Conservation (phyloP, 1,139 yeast species). For the Yamadazyma friedrichii region DNA sequence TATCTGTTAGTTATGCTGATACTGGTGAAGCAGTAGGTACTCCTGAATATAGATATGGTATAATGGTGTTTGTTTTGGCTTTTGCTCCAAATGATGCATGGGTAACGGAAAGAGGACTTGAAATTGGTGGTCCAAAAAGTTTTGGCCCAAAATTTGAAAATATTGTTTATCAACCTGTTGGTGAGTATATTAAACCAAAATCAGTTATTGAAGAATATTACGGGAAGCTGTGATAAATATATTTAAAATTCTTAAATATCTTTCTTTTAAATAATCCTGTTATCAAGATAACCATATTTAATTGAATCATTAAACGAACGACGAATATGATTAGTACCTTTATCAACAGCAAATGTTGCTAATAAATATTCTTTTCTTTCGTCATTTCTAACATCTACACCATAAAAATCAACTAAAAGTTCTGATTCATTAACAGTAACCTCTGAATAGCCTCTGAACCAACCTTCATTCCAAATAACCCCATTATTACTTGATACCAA, state of each 20-base stretch:
- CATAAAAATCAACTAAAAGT: constrained; percentile 1
- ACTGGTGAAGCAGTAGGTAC: constrained; percentile 49
- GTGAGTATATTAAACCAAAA: constrained; percentile 28
- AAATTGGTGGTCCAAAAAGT: constrained; percentile 40
- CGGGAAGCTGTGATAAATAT: too few species aligned
- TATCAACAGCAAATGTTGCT: constrained; percentile 2
- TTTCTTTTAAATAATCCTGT: not conserved
- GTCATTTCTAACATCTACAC: not conserved
- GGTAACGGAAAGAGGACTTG: constrained; percentile 34
- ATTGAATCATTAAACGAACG: not conserved
- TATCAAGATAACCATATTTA: constrained; percentile 2
- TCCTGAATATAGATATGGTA: constrained; percentile 39
- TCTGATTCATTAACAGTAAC: not conserved
- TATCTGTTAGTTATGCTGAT: constrained; percentile 40
- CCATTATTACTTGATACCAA: constrained; percentile 1
- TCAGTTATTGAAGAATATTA: constrained; percentile 41
- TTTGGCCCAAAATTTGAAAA: constrained; percentile 30
- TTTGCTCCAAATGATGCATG: constrained; percentile 39
- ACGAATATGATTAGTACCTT: constrained; percentile 1
- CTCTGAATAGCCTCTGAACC: constrained; percentile 4
- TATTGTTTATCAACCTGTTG: constrained; percentile 34
- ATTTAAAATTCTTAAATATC: too few species aligned
- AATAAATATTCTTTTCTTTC: constrained; percentile 1
- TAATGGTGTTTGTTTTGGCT: constrained; percentile 38
- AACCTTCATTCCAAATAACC: constrained; percentile 3